Evolutionary conservation across 2,329 filamentous ascomycete genomes (phyloP), one percentile per base, ranked within the genome.

Genomic region (Sclerotinia spermophila): DNA sequence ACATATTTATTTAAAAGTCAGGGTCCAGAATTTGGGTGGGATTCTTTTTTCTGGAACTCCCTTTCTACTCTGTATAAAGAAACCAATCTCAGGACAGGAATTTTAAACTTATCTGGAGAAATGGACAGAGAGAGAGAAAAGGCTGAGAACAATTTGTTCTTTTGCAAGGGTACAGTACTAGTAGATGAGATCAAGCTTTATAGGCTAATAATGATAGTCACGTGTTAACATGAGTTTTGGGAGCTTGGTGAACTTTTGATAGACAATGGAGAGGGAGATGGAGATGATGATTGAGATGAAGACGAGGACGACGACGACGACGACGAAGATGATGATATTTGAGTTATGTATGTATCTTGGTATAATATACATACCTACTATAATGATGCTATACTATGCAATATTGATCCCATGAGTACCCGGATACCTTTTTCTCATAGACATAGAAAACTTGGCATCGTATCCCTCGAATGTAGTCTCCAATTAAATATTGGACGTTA

Each of bases 91-190:
- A 51, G 51, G 21, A 48, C 64, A 72, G 70, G 72, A 68, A 40
- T 71, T 51, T 51, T 33, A 40, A 69, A 72, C 69, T 74, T 55
- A 64, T 69, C 58, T 64, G 35, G 67, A 62, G 48, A 44, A 42
- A 17, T 19, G n/a, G 51, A 3, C 13, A 64, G 35, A 55, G 64
- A 44, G n/a, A n/a, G n/a, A n/a, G n/a, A n/a, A n/a, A 35, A 53
- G 64, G 51, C 48, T 33, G 35, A 51, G 24, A 35, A 38, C 33
- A 64, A 42, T 69, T 69, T 69, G 58, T 64, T 69, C 35, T 55
- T 69, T 64, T 55, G 38, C 67, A 55, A 45, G 67, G 67, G 27
- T n/a, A n/a, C n/a, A n/a, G n/a, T n/a, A n/a, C n/a, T n/a, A n/a
- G n/a, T 67, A 10, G 11, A 24, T 7, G 11, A 44, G 27, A 53